Base-by-base conservation (phyloP, 2,329 filamentous ascomycete species). In the Fusarium pseudocircinatum region DNA sequence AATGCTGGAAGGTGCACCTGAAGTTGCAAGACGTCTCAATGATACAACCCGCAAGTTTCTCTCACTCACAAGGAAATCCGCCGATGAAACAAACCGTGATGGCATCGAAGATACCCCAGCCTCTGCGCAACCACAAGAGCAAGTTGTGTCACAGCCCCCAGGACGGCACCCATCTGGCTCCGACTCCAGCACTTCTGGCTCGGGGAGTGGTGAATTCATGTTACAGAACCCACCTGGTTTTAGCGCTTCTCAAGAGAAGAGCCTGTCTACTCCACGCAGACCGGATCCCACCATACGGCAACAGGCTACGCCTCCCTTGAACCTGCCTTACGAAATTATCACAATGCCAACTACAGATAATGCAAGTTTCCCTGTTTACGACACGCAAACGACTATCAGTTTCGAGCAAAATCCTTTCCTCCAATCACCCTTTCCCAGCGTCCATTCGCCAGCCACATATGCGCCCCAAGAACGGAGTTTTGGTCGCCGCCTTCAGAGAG, bases 401-500 rank as follows among this genome's bases (percentile, higher is more conserved):
- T 39, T 72, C 26, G 69, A 64, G 13, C 52, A 63, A 10, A 69
- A 74, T 24, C 56, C 71, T 8, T 60, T 68, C 57, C 53, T 49
- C 22, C 66, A 66, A 7, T 74, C 79, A 13, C 77, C 81, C 6
- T 84, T 82, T 43, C 78, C 79, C 12, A 72, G 81, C 1, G 78
- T 87, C 22, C 81, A 84, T 2, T 70, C 83, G 2, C 87, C 89
- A 2, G 83, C 79, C 28, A 90, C 89, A 1, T 91, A 91, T 78
- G 86, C 89, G 15, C 87, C 88, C 63, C 85, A 89, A 32, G 93
- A 95, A 79, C 83, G 85, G 4, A 91, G 87, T 2, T 95, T 97
- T 74, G 90, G 90, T 16, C 89, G 93, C 13, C 87, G 92, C 9
- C 83, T 97, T 9, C 92, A 94, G 54, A 89, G 94, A 46, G 85